These are phyloP conservation scores for Colletotrichum horii DNA, from an alignment of 2,329 filamentous ascomycete species.

Conservation along the genomic window DNA sequence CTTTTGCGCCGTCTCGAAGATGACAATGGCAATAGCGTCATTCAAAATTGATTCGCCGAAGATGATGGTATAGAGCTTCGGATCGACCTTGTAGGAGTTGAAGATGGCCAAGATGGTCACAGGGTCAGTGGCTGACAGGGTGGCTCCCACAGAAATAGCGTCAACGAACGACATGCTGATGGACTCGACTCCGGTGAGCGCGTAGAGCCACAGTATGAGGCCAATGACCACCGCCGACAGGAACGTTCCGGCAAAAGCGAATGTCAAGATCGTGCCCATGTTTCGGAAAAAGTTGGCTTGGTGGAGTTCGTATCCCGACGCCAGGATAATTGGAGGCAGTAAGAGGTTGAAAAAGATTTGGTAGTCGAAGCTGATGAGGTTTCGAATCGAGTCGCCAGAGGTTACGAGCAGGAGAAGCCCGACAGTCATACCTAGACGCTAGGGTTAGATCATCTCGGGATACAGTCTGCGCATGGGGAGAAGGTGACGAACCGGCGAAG, in stretches of 20 bases:
- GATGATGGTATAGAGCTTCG: conserved; percentile 97
- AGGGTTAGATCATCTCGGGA: background rate
- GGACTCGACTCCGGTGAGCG: conserved; percentile 82
- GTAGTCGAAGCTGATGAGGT: conserved; percentile 95
- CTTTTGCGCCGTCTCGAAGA: conserved; percentile 96
- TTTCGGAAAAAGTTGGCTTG: conserved; percentile 99
- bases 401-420: conserved; percentile 86
- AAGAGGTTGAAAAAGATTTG: conserved; percentile 99
- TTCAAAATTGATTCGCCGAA: conserved; percentile 99
- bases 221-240: conserved; percentile 96
- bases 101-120: conserved; percentile 99
- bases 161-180: conserved; percentile 91
- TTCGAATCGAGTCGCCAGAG: conserved; percentile 82
- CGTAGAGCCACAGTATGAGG: conserved; percentile 87
- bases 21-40: conserved; percentile 96
- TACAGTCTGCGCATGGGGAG: background rate
- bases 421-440: conserved; percentile 82
- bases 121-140: conserved; percentile 93
- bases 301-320: conserved; percentile 95
- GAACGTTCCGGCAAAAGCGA: conserved; percentile 96
- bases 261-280: conserved; percentile 95
- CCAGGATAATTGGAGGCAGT: conserved; percentile 96
- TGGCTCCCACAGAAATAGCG: conserved; percentile 94
- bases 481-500: conserved; percentile 75
- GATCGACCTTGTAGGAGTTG: conserved; percentile 99